Base-by-base conservation (phyloP, 148 eudicot genomes). In the Salicornia ramosissima region DNA sequence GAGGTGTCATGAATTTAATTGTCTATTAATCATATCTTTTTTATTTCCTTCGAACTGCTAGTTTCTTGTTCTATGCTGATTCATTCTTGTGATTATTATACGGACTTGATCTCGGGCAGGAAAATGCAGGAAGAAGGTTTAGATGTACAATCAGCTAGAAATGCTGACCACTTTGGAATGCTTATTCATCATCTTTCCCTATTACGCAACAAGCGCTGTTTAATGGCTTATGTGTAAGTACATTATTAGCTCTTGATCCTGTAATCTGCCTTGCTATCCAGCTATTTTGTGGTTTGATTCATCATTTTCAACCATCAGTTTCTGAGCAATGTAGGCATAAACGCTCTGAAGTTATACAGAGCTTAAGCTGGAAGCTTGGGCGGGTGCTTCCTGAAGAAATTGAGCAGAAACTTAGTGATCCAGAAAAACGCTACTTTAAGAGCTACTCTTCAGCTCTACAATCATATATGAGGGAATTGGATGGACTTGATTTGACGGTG, bases 151-250 rank as follows among this genome's bases (percentile, higher is more conserved):
- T 72, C 93, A 69, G 74, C 85, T 66, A 82, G 81, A 80, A 92
- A 80, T 55, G 81, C 91, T 25, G 89, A 92, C 69, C 96, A 92
- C 78, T 85, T 74, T 79, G 98, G 97, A 70, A 88, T 86, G 83
- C 96, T 94, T 65, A 83, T 87, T 74, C 97, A 88, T 69, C 98
- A 88, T 75, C 91, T 87, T 70, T 86, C 98, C 42, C 70, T 93
- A 63, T 80, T 88, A 51, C 95, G 98, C 74, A 88, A 94, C 79
- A 93, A 93, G 77, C 98, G 96, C 45, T 93, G 98, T 80, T 83
- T 93, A 49, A 84, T 87, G 96, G 88, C 97, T 30, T 90, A 90
- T 75, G 83, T 81, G 96, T 93, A 83, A 88, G 78, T 36, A n/a
- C n/a, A n/a, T n/a, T n/a, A 67, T 49, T 28, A 7, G 24, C 65